Conservation (phyloP, 2,329 filamentous ascomycete genomes). For the Colletotrichum orbiculare region DNA sequence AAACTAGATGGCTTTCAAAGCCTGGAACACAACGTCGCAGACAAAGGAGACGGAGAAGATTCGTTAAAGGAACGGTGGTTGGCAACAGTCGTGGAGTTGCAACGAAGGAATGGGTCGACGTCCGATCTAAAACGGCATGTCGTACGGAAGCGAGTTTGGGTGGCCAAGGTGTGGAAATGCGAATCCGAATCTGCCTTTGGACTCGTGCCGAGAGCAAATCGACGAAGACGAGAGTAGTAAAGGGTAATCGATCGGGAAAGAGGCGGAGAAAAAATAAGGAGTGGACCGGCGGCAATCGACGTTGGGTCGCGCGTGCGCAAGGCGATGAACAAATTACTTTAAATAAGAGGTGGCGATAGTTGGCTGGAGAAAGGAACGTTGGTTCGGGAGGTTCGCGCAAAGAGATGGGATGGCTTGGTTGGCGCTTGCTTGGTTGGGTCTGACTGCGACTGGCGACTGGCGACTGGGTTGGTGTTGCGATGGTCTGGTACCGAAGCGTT, state of each 20-base stretch:
- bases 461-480: conserved; percentile 1
- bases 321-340: conserved; percentile 19
- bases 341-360: conserved; percentile 4
- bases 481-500: conserved; percentile 3
- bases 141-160: conserved; percentile 20
- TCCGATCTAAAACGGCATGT: conserved; percentile 25
- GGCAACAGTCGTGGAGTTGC: conserved; percentile 8
- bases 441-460: too few species aligned
- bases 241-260: neutral
- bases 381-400: conserved; percentile 15
- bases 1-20: conserved; percentile 31
- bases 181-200: neutral
- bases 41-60: neutral
- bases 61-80: conserved; percentile 16
- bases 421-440: too few species aligned
- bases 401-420: conserved; percentile 6
- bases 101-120: conserved; percentile 16
- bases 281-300: neutral
- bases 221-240: neutral
- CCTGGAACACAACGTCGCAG: conserved; percentile 21
- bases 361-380: conserved; percentile 28
- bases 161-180: conserved; percentile 21
- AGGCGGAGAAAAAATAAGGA: neutral
- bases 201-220: too few species aligned
- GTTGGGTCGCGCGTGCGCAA: conserved; percentile 1